A percentile compares a stretch with the other conserved stretches of the same genome.
Conservation (phyloP, 805 yeast species). For the Lipomyces spencermartinsiae region DNA sequence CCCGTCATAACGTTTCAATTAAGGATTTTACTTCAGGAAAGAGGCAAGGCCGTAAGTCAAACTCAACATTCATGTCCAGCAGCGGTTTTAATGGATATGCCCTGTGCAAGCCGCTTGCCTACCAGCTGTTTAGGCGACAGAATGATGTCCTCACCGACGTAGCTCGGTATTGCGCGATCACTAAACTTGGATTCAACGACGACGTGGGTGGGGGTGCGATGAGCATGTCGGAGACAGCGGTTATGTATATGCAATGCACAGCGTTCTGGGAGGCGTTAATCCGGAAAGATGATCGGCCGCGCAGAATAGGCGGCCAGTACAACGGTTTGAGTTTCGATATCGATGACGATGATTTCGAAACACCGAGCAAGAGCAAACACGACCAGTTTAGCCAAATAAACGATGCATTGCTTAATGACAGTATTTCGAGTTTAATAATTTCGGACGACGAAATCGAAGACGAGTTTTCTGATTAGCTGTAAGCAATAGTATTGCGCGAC, state of each 20-base stretch:
- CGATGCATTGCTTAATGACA: background rate
- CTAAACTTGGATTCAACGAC: background rate
- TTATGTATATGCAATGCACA: conserved; percentile 16
- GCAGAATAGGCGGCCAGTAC: conserved; percentile 32
- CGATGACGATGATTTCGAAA: conserved; percentile 14
- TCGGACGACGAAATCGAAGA: conserved; percentile 43
- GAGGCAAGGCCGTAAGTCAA: conserved; percentile 3
- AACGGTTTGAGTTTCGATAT: background rate
- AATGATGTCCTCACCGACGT: conserved; percentile 1
- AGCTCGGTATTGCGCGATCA: background rate
- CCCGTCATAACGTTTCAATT: conserved; percentile 24
- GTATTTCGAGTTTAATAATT: conserved; percentile 7
- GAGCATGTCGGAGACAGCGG: conserved; percentile 8
- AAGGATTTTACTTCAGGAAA: conserved; percentile 10
- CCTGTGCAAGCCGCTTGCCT: conserved; percentile 20
- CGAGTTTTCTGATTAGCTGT: background rate
- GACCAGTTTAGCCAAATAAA: background rate
- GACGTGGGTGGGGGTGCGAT: background rate
- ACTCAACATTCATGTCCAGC: conserved; percentile 3
- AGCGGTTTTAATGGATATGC: background rate
- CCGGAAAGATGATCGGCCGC: conserved; percentile 9
- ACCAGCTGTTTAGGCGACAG: conserved; percentile 21
- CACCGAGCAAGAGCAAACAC: background rate
- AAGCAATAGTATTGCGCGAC: background rate
- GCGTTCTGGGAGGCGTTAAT: conserved; percentile 30